Evolutionary conservation across 371 early-diverging fungal genomes (phyloP), one percentile per base, ranked within the genome.

Genomic region (Catenaria anguillulae): DNA sequence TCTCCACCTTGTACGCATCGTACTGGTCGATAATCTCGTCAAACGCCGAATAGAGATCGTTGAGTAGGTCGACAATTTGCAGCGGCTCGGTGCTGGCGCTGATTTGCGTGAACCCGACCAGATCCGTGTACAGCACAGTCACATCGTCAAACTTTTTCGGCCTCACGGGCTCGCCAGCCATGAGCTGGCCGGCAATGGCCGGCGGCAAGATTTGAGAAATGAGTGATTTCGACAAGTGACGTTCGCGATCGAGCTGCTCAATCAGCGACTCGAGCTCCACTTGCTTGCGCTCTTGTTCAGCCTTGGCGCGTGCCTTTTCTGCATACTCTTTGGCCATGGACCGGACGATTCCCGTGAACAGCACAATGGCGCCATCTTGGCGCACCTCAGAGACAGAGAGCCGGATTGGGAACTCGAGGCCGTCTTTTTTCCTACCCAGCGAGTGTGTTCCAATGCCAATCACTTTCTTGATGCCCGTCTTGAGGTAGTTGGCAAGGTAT

Each of bases 341-440:
- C 10, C 75, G 56, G 15, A 67, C 61, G 31, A 74, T 73, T 12
- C 71, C 75, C 2, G 75, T 74, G 61, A 74, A 74, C 55, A 75
- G 42, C 35, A 72, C 74, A 21, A 37, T 43, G 2, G 54, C 70
- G 5, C 68, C 65, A 15, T 66, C 70, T n/a, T n/a, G n/a, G 46
- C 65, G 67, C 34, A 75, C 69, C 43, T 74, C 74, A 31, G 65
- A 64, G 6, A 74, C 55, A 24, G 71, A 65, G 24, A 74, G 50
- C 26, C 70, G 68, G 45, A 73, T 36, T 8, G 70, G 74, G 65
- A 74, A 74, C 34, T 26, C 45, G 29, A 56, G 31, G 33, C 72
- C 74, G 43, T 43, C 43, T 60, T 71, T 69, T 45, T 65, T 60
- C 23, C 52, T 26, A n/a, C 71, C 71, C 10, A 36, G 4, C 31